Evolutionary conservation across 179 eudicot species (phyloP).

Genomic region (Carnegiea gigantea): DNA sequence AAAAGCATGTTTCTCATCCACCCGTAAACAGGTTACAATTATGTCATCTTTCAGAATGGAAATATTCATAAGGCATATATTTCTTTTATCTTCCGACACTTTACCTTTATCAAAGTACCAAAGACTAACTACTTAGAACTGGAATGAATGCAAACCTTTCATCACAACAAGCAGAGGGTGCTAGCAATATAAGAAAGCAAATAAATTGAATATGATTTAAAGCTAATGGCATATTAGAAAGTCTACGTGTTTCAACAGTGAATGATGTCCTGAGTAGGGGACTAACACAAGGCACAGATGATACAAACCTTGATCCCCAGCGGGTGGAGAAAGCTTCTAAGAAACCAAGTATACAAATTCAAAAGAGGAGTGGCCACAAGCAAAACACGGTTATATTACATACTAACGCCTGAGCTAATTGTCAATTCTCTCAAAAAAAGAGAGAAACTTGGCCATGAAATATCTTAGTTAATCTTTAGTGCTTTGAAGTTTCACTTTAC

Average conservation of each 20-base stretch:
- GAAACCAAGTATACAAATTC: neutral
- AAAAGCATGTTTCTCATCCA: too few relatives aligned
- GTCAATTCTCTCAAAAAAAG: neutral
- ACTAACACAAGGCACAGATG: neutral
- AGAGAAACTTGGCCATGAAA: neutral
- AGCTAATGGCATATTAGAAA: too few relatives aligned
- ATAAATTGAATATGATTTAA: neutral
- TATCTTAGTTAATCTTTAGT: neutral
- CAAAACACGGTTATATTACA: neutral
- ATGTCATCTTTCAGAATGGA: too few relatives aligned
- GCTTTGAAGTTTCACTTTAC: constrained; percentile 29
- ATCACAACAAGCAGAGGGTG: neutral
- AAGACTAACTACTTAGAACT: too few relatives aligned
- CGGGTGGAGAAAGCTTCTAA: neutral
- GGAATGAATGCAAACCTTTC: neutral
- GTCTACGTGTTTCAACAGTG: neutral
- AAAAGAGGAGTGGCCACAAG: neutral
- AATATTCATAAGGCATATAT: too few relatives aligned
- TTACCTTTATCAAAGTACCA: too few relatives aligned
- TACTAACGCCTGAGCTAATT: neutral
- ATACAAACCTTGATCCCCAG: neutral
- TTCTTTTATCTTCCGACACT: too few relatives aligned
- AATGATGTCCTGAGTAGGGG: neutral
- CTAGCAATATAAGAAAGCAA: neutral
- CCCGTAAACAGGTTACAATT: too few relatives aligned